Conservation (phyloP, 345 rosid genomes). For the Anastatica hierochuntica region DNA sequence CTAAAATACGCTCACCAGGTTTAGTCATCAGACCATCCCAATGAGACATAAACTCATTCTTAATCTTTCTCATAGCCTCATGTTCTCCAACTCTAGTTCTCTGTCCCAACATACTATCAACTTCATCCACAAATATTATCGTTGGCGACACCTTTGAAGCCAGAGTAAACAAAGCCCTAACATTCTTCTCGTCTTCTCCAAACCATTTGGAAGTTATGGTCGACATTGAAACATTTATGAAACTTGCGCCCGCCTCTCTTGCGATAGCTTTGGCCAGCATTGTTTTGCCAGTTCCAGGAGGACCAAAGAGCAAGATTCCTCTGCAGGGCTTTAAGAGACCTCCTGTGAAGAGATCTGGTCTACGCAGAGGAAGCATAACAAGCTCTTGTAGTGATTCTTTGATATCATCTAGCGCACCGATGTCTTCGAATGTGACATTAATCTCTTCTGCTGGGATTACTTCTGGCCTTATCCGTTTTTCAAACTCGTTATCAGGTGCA, state of each 20-base stretch:
- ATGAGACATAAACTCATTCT: slow-evolving; percentile 82
- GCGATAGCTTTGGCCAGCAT: slow-evolving; percentile 98
- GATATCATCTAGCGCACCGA: slow-evolving; percentile 78
- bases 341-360: slow-evolving; percentile 84
- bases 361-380: slow-evolving; percentile 88
- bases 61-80: slow-evolving; percentile 82
- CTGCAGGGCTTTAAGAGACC: slow-evolving; percentile 89
- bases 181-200: slow-evolving; percentile 97
- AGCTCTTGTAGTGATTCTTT: slow-evolving; percentile 93
- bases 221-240: slow-evolving; percentile 92
- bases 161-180: slow-evolving; percentile 78
- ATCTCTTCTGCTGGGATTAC: slow-evolving; percentile 83
- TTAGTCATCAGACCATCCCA: slow-evolving; percentile 89
- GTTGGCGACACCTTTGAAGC: slow-evolving; percentile 92
- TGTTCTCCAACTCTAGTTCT: slow-evolving; percentile 88
- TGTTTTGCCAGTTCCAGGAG: slow-evolving; percentile 97
- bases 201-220: slow-evolving; percentile 97
- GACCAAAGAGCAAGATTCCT: slow-evolving; percentile 94
- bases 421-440: slow-evolving; percentile 59
- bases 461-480: slow-evolving; percentile 93
- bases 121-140: slow-evolving; percentile 90
- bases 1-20: slow-evolving; percentile 71
- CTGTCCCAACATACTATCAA: slow-evolving; percentile 98
- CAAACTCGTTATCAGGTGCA: slow-evolving; percentile 86
- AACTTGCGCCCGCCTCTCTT: slow-evolving; percentile 91